phyloP scores from a whole-genome alignment of 177 flowering plant species.

The Vitis hybrid region DNA sequence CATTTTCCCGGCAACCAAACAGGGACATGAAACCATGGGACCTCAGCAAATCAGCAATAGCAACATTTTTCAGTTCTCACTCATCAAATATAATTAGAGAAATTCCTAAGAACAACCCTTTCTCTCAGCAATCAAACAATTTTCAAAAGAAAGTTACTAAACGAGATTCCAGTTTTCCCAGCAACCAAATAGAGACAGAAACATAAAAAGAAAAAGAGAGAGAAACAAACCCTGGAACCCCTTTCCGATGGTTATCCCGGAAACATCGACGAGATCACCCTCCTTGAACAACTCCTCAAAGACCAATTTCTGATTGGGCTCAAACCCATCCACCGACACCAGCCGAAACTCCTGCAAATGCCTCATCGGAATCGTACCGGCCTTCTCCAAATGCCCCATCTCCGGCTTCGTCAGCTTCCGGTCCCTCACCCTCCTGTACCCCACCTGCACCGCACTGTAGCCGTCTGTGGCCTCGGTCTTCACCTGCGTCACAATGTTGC shows the following conservation, averaged over 20 bases:
- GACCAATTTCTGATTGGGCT: conserved; percentile 59
- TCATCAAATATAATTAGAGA: too few relatives aligned
- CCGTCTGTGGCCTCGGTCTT: conserved; percentile 88
- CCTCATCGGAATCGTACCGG: conserved; percentile 78
- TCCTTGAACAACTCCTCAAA: conserved; percentile 79
- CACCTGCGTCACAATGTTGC: conserved; percentile 91
- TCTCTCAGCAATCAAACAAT: too few relatives aligned
- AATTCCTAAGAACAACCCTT: too few relatives aligned
- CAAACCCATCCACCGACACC: conserved; percentile 60
- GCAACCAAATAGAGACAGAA: background rate
- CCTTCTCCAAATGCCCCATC: conserved; percentile 80
- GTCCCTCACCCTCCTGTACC: conserved; percentile 84
- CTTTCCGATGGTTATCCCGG: conserved; percentile 94
- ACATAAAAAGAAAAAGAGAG: background rate
- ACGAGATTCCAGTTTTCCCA: background rate
- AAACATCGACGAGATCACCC: conserved; percentile 90
- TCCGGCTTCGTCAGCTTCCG: conserved; percentile 88
- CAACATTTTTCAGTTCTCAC: too few relatives aligned
- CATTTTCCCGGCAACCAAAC: too few relatives aligned
- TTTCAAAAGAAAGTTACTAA: too few relatives aligned
- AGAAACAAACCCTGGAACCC: conserved; percentile 82
- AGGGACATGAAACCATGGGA: too few relatives aligned
- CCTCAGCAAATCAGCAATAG: too few relatives aligned
- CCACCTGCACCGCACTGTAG: conserved; percentile 88
- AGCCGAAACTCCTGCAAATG: conserved; percentile 95